phyloP scores from a whole-genome alignment of 495 filamentous ascomycete species.

The Astrothelium subdiscretum region DNA sequence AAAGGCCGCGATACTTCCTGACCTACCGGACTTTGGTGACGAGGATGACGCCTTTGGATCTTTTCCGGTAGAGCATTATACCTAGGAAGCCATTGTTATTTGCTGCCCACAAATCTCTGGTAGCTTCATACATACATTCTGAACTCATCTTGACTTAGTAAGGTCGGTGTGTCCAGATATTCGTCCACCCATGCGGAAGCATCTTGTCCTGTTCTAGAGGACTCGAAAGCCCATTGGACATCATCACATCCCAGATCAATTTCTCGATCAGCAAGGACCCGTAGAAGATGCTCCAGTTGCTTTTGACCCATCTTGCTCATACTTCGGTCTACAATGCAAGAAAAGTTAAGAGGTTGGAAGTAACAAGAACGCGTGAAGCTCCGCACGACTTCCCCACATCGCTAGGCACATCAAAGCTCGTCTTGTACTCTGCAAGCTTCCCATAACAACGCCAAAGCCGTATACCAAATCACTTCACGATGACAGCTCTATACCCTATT shows the following conservation, averaged over 20 bases:
- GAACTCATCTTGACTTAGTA: constrained; percentile 27
- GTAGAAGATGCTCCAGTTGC: constrained; percentile 19
- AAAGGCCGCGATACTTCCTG: constrained; percentile 16
- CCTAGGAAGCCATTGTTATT: constrained; percentile 9
- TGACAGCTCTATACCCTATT: not conserved
- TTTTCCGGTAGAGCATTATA: constrained; percentile 1
- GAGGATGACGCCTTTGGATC: not conserved
- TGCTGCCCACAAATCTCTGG: not conserved
- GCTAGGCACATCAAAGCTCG: no score
- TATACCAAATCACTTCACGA: no score
- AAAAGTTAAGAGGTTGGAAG: not conserved
- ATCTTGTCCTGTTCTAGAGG: constrained; percentile 15
- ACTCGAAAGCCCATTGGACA: constrained; percentile 24
- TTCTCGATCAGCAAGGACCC: constrained; percentile 24
- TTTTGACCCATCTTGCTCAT: not conserved
- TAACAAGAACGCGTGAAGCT: not conserved
- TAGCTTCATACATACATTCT: constrained; percentile 20
- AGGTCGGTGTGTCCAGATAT: constrained; percentile 19
- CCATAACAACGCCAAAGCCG: not conserved
- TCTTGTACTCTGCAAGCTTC: no score
- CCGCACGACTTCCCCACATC: not conserved
- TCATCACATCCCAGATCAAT: constrained; percentile 21
- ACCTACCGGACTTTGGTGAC: not conserved
- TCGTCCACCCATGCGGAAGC: constrained; percentile 22
- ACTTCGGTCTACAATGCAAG: not conserved